Conservation (phyloP, 2,329 filamentous ascomycete genomes). For the Ophiocordyceps sinensis region DNA sequence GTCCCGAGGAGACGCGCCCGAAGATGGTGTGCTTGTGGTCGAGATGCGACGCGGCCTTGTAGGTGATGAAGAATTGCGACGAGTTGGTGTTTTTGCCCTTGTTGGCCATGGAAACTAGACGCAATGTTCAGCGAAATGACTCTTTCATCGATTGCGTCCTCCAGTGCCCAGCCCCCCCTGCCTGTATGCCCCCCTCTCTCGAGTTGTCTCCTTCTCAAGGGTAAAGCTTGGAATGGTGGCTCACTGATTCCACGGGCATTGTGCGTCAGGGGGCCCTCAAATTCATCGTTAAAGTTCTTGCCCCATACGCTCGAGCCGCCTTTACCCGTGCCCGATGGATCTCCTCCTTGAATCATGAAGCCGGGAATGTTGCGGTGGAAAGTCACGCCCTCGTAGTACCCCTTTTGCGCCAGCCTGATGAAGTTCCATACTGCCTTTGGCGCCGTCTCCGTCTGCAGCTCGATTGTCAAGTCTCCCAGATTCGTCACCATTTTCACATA, state of each 20-base stretch:
- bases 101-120: constrained; percentile 70
- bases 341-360: constrained; percentile 97
- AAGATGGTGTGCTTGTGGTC: constrained; percentile 98
- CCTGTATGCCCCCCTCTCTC: no score
- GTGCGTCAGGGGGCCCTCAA: constrained; percentile 80
- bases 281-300: constrained; percentile 86
- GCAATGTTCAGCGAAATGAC: background rate
- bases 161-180: no score
- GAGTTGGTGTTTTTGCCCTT: constrained; percentile 98
- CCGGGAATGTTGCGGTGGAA: constrained; percentile 92
- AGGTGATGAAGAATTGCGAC: constrained; percentile 88
- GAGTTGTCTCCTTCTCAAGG: background rate
- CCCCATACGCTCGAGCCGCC: constrained; percentile 90
- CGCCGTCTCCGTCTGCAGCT: constrained; percentile 80
- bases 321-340: constrained; percentile 80
- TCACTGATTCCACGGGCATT: constrained; percentile 53
- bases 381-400: constrained; percentile 70
- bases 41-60: constrained; percentile 70
- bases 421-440: constrained; percentile 98
- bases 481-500: constrained; percentile 85
- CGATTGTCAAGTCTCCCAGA: constrained; percentile 71
- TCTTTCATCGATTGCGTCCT: background rate
- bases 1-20: constrained; percentile 64
- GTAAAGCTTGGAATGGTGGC: constrained; percentile 2
- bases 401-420: constrained; percentile 69